Evolutionary conservation across 495 filamentous ascomycete species (phyloP).

Genomic region (Trichoderma erinaceum): DNA sequence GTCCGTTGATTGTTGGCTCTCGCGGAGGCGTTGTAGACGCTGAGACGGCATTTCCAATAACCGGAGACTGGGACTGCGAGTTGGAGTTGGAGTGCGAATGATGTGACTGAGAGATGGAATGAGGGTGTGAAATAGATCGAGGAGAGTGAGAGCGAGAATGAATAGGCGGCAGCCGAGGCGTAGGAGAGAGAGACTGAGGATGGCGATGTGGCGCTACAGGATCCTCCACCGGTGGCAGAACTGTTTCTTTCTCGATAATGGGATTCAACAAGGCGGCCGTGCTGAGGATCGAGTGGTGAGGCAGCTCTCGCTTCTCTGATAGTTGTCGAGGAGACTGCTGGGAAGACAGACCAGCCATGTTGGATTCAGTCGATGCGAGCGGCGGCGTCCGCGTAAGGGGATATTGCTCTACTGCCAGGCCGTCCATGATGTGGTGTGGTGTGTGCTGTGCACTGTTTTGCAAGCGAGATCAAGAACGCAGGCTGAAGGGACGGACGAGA

Average conservation of each 20-base stretch:
- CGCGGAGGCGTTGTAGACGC: background rate
- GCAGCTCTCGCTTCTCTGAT: background rate
- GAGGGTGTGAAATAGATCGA: too few relatives aligned
- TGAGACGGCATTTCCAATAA: background rate
- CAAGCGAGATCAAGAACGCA: background rate
- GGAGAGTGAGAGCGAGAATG: too few relatives aligned
- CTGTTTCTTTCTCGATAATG: background rate
- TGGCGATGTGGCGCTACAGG: too few relatives aligned
- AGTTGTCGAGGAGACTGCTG: background rate
- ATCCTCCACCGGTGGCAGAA: background rate
- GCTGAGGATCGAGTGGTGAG: constrained; percentile 1
- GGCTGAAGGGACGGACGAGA: background rate
- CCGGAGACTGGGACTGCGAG: background rate
- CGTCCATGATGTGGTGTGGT: background rate
- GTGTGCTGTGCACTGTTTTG: background rate
- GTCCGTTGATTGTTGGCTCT: background rate
- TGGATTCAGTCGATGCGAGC: background rate
- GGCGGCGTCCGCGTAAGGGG: background rate
- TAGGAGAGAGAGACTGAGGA: too few relatives aligned
- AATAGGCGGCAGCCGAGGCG: too few relatives aligned
- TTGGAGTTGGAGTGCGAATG: background rate
- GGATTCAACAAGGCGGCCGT: constrained; percentile 6
- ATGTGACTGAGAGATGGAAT: background rate
- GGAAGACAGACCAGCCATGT: background rate
- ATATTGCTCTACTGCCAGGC: background rate